Percentiles rank a stretch among this genome's conserved stretches.
These are phyloP conservation scores for Coemansia sp. DNA, from an alignment of 192 early-diverging fungal genomes.

Conservation along the genomic window DNA sequence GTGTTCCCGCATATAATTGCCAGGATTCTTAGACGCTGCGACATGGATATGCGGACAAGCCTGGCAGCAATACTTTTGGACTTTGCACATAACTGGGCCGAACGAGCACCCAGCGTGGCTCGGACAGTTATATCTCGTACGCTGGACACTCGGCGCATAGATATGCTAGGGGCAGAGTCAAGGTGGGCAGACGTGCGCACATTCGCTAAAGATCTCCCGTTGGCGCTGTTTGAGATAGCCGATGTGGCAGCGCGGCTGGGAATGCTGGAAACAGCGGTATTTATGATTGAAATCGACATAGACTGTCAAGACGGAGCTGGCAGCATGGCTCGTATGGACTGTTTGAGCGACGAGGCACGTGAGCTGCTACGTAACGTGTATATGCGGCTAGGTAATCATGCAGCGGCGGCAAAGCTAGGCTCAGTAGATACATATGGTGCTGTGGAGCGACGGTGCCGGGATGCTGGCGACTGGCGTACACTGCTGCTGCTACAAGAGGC, in stretches of 20 bases:
- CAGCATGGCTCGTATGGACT: constrained; percentile 13
- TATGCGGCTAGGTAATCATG: constrained; percentile 35
- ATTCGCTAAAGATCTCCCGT: constrained; percentile 31
- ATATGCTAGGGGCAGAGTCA: background rate
- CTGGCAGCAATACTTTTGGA: constrained; percentile 41
- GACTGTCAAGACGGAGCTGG: constrained; percentile 26
- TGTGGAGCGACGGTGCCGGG: constrained; percentile 36
- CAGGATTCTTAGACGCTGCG: constrained; percentile 13
- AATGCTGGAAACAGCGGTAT: constrained; percentile 37
- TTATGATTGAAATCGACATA: constrained; percentile 49
- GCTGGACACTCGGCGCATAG: constrained; percentile 32
- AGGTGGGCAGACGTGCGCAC: constrained; percentile 42
- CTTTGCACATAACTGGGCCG: constrained; percentile 47
- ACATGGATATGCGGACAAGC: constrained; percentile 12
- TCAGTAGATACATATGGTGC: constrained; percentile 22
- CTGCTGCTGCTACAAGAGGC: constrained; percentile 49
- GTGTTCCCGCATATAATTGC: constrained; percentile 34
- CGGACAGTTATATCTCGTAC: constrained; percentile 23
- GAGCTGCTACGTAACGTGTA: constrained; percentile 33
- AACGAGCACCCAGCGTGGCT: constrained; percentile 30
- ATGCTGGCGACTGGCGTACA: constrained; percentile 43
- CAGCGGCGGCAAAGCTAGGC: constrained; percentile 36
- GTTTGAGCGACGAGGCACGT: constrained; percentile 28
- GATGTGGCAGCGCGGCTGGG: constrained; percentile 34
- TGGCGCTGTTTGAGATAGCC: constrained; percentile 49